Evolutionary conservation across 305 asterid genomes (phyloP).

Genomic region (Solanum chacoense): DNA sequence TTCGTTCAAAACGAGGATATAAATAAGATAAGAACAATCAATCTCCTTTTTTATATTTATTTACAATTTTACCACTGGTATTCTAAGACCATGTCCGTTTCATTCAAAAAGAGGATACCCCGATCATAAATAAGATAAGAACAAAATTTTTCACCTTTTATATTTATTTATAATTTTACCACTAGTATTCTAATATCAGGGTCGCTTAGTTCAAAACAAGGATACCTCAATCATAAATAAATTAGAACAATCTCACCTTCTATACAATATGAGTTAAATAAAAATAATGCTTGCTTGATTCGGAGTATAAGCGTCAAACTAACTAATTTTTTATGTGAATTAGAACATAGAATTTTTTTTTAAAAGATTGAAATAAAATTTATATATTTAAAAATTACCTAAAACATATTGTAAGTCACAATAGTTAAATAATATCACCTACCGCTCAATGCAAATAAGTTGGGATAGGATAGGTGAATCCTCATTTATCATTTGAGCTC

Average conservation of each 20-base stretch:
- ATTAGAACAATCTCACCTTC: background rate
- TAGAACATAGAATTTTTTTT: background rate
- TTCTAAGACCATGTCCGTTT: background rate
- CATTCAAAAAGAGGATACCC: background rate
- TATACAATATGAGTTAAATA: background rate
- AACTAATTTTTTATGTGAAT: background rate
- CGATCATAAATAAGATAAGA: background rate
- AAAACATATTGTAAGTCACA: background rate
- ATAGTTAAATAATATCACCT: background rate
- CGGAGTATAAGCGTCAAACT: background rate
- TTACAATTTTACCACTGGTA: background rate
- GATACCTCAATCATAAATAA: background rate
- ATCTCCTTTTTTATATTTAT: background rate
- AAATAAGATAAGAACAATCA: background rate
- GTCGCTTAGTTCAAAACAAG: background rate
- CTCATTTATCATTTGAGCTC: background rate
- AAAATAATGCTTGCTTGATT: background rate
- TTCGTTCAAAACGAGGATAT: background rate
- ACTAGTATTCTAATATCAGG: background rate
- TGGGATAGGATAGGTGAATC: background rate
- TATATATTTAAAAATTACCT: background rate
- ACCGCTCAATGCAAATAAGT: background rate
- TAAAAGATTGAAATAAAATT: background rate
- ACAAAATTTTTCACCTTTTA: background rate
- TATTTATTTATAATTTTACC: background rate